Evolutionary conservation across 805 yeast species (phyloP), one percentile per base, ranked within the genome.

Genomic region (Candida dajiaensis): DNA sequence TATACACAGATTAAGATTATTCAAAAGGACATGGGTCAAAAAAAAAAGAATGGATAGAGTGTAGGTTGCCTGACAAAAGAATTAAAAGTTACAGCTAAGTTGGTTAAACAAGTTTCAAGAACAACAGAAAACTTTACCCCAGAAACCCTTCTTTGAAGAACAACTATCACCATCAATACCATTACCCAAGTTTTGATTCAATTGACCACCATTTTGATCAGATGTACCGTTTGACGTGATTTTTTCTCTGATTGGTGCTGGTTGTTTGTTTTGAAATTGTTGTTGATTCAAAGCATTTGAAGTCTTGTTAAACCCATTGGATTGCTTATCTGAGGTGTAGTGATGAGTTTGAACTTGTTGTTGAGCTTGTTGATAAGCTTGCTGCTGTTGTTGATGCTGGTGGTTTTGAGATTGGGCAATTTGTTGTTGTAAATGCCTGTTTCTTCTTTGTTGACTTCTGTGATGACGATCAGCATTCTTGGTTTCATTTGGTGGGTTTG

Each of bases 401-500:
- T 49, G 56, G 2, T 50, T 52, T 50, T 51, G 50, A 44, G 51
- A 38, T 39, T 54, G 53, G 45, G 49, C 43, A 35, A 56, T 50
- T 41, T 57, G 62, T 45, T 61, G 61, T 46, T 61, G 59, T 43
- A 57, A 40, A 41, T 57, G 57, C 54, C 58, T 54, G 48, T 58
- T 48, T 47, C 57, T 55, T 59, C 59, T 55, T 49, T 56, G 63
- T 42, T 62, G 58, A 46, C 49, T 44, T 29, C 62, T 57, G 33
- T 61, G 61, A 26, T 57, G 58, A 43, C 59, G 59, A 40, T 58
- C 53, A 23, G 39, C n/a, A 36, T 20, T 36, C 15, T 36, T 36
- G 3, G 23, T 7, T 6, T 36, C 23, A 20, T 36, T 36, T 47
- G 64, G 65, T 36, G 84, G 84, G 50, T 71, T 78, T 43, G 86